Base-by-base conservation (phyloP, 768 basidiomycete genomes). In the Boletus fagicola region DNA sequence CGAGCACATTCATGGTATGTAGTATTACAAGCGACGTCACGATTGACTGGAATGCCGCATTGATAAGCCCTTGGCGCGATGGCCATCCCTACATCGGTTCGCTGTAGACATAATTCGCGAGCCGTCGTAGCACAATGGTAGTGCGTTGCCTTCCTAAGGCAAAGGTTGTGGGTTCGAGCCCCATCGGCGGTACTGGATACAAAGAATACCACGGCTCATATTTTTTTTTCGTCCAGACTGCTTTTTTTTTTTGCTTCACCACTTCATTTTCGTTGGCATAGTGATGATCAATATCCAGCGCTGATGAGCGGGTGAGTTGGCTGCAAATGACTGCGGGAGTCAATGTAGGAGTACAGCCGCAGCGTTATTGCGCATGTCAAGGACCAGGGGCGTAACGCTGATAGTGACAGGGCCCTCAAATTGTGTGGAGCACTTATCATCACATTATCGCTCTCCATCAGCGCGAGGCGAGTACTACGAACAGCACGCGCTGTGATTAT, bases 1-100 rank as follows among this genome's bases (percentile, higher is more conserved):
- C 78, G 55, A 91, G 81, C n/a, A 92, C 86, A 72, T 91, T 83
- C 85, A 90, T 90, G 42, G n/a, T n/a, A n/a, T n/a, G n/a, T n/a
- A n/a, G 36, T 5, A 5, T 5, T 3, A 20, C 15, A 11, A 40
- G 38, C 20, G 7, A 7, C n/a, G 36, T 20, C 31, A 53, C 12
- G n/a, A n/a, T 16, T 5, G 3, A 15, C 15, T 8, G 11, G 5
- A 18, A 3, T 31, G 11, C 6, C 6, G n/a, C n/a, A 48, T 49
- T 22, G 28, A 48, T 36, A 6, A 39, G 12, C 7, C 22, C 40
- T 39, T 20, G 43, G 18, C 3, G 6, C 26, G 18, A 16, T 26
- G 4, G n/a, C 22, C 24, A 33, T 49, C 11, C 7, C 7, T 10
- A 13, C 53, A 7, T 35, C 1, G 10, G 6, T 35, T 22, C 13